These are phyloP conservation scores for Hypoxylon rubiginosum DNA, from an alignment of 2,329 filamentous ascomycete species.

Conservation along the genomic window DNA sequence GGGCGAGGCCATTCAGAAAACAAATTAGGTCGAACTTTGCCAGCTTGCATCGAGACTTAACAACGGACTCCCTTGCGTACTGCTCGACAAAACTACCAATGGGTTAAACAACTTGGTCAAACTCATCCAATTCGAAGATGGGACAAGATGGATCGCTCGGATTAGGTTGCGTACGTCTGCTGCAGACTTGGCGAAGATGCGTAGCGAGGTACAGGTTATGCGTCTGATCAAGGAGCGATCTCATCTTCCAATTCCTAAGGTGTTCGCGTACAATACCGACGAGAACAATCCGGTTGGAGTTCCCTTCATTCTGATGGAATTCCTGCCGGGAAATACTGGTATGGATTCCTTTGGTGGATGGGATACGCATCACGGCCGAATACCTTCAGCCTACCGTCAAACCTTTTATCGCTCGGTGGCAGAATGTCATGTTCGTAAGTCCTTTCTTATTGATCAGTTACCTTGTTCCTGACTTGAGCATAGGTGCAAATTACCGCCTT, in stretches of 20 bases:
- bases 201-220: constrained; percentile 23
- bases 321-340: constrained; percentile 47
- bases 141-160: constrained; percentile 19
- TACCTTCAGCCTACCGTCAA: constrained; percentile 19
- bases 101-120: constrained; percentile 19
- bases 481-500: constrained; percentile 35
- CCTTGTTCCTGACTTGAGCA: background rate
- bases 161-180: constrained; percentile 12
- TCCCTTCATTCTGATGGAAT: constrained; percentile 52
- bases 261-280: constrained; percentile 46
- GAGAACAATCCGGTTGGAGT: constrained; percentile 44
- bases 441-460: background rate
- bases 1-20: background rate
- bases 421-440: constrained; percentile 26
- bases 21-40: constrained; percentile 14
- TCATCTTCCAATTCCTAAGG: constrained; percentile 43
- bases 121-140: constrained; percentile 14
- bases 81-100: constrained; percentile 9
- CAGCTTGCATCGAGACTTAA: constrained; percentile 16
- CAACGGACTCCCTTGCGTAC: constrained; percentile 11
- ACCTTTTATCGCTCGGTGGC: constrained; percentile 35
- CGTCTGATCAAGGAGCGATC: constrained; percentile 11
- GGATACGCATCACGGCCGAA: constrained; percentile 39
- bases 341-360: constrained; percentile 46
- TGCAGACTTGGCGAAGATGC: constrained; percentile 8